Base-by-base conservation (phyloP, 2,329 filamentous ascomycete genomes). In the Cladosporium oxysporum region DNA sequence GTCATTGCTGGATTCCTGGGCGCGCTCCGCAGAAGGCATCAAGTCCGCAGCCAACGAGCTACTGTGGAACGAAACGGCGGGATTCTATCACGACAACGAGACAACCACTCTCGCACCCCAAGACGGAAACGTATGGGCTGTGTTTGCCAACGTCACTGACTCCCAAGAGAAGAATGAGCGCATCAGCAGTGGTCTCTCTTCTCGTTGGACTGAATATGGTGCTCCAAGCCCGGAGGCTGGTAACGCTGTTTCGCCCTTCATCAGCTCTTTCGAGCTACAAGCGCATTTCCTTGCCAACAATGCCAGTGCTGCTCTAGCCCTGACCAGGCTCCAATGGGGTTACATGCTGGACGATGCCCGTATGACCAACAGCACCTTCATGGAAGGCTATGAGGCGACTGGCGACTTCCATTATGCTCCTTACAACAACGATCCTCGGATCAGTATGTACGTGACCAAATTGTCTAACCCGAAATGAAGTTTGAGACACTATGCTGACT, bases 91-190 rank as follows among this genome's bases (percentile, higher is more conserved):
- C 53, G 77, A 81, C 67, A 80, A 79, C 62, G 74, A 75, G 11
- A 78, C 76, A 8, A 79, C 77, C 6, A 72, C 69, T 5, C 71
- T 80, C 1, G 70, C 75, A 67, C 85, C 87, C 0, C 86, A 90
- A 76, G 86, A 88, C 68, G 85, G 79, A 6, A 81, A 81, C 63
- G 69, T 72, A 58, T 79, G 79, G 78, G 74, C 81, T 0, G 69
- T 80, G 21, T 70, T 79, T 52, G 72, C 76, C 65, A 77, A 76
- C 60, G 65, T 75, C 47, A 76, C 70, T 44, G 73, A 72, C 16
- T 66, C 68, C 7, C 67, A 70, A 6, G 69, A 68, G 0, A 73
- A 75, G 63, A 71, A 69, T 21, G 62, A 59, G 11, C 63, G 67
- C 4, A 74, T 83, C 60, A 81, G 78, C 31, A 63, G 68, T 2